Base-by-base conservation (phyloP, 306 rosid genomes). In the Vigna nakashimae region DNA sequence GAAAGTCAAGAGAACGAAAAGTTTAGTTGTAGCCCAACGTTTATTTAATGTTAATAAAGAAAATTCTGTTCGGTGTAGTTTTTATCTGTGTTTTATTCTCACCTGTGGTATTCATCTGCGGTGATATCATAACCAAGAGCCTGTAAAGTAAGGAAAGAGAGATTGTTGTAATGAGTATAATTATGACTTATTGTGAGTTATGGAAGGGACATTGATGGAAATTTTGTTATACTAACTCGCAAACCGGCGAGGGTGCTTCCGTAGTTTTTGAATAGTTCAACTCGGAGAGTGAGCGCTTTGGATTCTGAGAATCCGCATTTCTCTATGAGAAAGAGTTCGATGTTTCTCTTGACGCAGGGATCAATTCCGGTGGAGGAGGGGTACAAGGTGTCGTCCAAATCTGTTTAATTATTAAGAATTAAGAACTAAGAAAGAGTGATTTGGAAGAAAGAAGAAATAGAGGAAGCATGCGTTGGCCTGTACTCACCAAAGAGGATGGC, bases 181-280 rank as follows among this genome's bases (percentile, higher is more conserved):
- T 7, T 16, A 12, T 57, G 1, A 1, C 38, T 34, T 36, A 36
- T 36, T 36, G 17, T 28, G 9, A 13, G 14, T 57, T 12, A 12
- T 0, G 15, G 50, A 45, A 45, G 50, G 50, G 50, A 45, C 15
- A 45, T 45, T 45, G 50, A 45, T 45, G 50, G 34, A 56, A 11
- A 0, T 13, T 66, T 9, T 42, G 46, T 42, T 42, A 2, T 20
- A 20, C 71, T 45, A 17, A 94, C 98, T 65, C 98, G 85, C 40
- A 92, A 88, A 49, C 98, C 97, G 53, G 97, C 97, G 45, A 95
- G 97, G 30, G 98, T 83, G 87, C 98, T 91, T 78, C 98, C 98
- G 82, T 91, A 88, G 42, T 84, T 89, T 79, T 87, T 95, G 86
- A 95, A 95, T 38, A 95, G 92, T 74, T 95, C 86, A 20, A 83